phyloP scores from a whole-genome alignment of 2,329 filamentous ascomycete genomes.

The Xylariaceae sp. region DNA sequence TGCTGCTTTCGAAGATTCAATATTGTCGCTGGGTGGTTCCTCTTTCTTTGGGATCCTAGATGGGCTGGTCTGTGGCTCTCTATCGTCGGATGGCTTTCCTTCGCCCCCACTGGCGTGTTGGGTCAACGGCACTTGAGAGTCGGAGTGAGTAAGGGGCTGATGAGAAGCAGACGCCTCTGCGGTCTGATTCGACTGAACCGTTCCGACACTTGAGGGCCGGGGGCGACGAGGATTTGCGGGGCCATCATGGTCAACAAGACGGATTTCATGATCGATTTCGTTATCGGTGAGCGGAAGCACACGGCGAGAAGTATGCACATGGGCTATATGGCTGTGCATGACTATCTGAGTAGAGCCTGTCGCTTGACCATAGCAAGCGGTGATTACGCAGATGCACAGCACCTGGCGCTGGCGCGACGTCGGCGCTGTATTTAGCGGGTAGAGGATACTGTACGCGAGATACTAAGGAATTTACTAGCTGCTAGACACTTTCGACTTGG shows the following conservation, averaged over 20 bases:
- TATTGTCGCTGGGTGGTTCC: constrained; percentile 9
- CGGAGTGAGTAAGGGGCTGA: constrained; percentile 24
- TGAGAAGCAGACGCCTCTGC: constrained; percentile 18
- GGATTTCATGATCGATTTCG: constrained; percentile 69
- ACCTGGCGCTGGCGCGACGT: constrained; percentile 3
- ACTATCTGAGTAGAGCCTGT: constrained; percentile 19
- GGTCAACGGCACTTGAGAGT: constrained; percentile 24
- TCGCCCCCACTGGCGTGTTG: constrained; percentile 16
- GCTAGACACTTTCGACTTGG: not conserved
- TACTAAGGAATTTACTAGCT: not conserved
- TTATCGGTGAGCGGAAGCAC: constrained; percentile 51
- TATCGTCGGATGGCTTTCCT: constrained; percentile 10
- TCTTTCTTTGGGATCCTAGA: constrained; percentile 17
- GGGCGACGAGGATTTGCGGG: constrained; percentile 26
- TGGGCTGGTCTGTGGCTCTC: constrained; percentile 15
- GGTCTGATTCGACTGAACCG: constrained; percentile 15
- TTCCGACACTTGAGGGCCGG: constrained; percentile 17
- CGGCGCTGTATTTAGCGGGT: not conserved
- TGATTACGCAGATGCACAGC: constrained; percentile 14
- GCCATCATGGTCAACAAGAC: constrained; percentile 61
- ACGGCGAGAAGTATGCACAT: constrained; percentile 51
- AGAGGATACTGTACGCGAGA: not conserved
- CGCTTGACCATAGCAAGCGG: constrained; percentile 27
- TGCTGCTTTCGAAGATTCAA: not conserved
- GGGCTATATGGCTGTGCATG: constrained; percentile 39